Conservation (phyloP, 495 filamentous ascomycete species). For the Tuber borchii region DNA sequence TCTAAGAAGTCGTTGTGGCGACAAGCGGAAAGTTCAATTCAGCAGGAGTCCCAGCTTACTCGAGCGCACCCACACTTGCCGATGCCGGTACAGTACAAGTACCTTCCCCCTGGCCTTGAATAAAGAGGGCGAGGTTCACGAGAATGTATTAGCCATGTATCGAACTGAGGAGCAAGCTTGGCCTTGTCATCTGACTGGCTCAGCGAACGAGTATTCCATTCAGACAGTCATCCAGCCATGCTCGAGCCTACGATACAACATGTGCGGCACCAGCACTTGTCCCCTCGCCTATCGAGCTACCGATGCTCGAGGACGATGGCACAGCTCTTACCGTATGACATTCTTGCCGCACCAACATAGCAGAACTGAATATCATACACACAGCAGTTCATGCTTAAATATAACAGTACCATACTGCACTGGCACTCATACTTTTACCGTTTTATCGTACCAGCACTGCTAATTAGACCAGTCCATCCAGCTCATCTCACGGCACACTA, state of each 20-base stretch:
- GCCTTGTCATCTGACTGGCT: background rate
- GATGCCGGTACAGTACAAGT: background rate
- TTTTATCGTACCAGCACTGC: background rate
- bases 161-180: background rate
- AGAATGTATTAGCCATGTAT: background rate
- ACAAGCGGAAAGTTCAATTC: background rate
- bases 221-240: background rate
- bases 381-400: background rate
- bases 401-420: background rate
- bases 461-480: background rate
- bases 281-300: background rate
- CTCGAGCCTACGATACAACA: background rate
- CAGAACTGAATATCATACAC: background rate
- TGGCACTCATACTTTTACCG: background rate
- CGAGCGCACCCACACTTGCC: background rate
- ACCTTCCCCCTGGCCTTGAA: background rate
- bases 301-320: background rate
- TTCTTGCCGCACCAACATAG: background rate
- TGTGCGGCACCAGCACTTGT: background rate
- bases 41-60: background rate
- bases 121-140: background rate
- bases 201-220: background rate
- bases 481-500: background rate
- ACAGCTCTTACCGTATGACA: background rate
- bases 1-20: background rate